Evolutionary conservation across 352 stramenopile genomes (phyloP), one percentile per base, ranked within the genome.

Genomic region (Phytophthora cactorum): DNA sequence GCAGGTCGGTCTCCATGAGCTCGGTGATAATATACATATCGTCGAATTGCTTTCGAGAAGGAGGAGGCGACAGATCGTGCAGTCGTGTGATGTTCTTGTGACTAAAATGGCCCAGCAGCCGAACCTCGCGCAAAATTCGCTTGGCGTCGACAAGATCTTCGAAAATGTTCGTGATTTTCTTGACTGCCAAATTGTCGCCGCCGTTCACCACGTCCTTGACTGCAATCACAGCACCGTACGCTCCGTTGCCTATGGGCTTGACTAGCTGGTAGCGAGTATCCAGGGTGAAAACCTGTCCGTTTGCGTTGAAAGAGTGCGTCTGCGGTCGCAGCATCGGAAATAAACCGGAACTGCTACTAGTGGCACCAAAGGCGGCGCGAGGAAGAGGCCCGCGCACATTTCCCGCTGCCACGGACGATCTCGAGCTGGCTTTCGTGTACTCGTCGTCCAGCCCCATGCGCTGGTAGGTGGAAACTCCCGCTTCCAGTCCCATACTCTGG

Each of bases 131-230:
- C 29, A 99, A 76, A 69, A 99, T 99, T 17, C 97, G 89, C 75
- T 99, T 99, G 14, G 97, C 97, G 78, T 99, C 97, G 53, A 99
- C 97, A 46, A 99, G 88, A 74, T 99, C 97, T 43, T 98, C 92
- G 73, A 98, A 98, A 25, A 93, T 92, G 44, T 90, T 89, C 0
- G 89, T 84, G 56, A 98, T 97, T 75, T 98, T 98, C 78, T 98
- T 98, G 53, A 98, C 97, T 6, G 94, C 94, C 29, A 98, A 77
- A 66, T 93, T 89, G 12, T 73, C 70, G 22, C 77, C 72, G 1
- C 52, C 59, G 7, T 75, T 68, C 1, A 88, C 51, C n/a, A 74
- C 59, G 62, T 96, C 84, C 14, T 86, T 82, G 52, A 91, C 92
- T 10, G 87, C 89, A 50, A 98, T 95, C n/a, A 98, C 91, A 2